Percentiles rank a stretch among this genome's conserved stretches.
Evolutionary conservation across 139 green algal species (phyloP).

Genomic region (Chlorella sp.): DNA sequence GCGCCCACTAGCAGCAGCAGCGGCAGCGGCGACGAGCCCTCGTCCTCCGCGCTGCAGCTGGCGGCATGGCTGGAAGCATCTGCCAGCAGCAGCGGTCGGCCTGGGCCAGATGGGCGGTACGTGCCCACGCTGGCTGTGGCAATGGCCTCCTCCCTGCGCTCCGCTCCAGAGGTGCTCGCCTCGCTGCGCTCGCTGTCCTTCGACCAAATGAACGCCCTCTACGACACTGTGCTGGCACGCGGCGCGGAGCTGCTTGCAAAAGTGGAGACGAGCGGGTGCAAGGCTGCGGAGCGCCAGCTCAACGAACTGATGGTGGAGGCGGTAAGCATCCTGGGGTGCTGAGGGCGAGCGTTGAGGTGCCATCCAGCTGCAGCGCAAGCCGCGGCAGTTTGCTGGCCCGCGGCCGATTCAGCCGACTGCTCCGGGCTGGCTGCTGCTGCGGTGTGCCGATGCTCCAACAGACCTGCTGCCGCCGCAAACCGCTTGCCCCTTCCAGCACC

Average conservation of each 20-base stretch:
- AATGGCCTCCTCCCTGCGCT: neutral
- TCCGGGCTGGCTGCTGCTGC: too few species aligned
- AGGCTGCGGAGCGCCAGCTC: neutral
- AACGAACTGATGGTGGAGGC: neutral
- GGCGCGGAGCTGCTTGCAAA: neutral
- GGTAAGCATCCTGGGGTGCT: too few species aligned
- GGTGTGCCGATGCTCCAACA: too few species aligned
- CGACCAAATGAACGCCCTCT: neutral
- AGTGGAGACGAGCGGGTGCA: neutral
- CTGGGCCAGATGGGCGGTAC: neutral
- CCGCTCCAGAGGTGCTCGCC: neutral
- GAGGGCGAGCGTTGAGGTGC: too few species aligned
- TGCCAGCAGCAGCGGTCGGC: neutral
- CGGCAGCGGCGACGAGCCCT: neutral
- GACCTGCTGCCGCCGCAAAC: too few species aligned
- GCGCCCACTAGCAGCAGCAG: too few species aligned
- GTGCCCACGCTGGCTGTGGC: neutral
- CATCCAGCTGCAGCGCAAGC: too few species aligned
- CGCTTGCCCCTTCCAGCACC: too few species aligned
- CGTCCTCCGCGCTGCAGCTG: neutral
- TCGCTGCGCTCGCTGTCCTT: neutral
- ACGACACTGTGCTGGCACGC: neutral
- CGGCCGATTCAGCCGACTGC: too few species aligned
- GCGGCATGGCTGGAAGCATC: neutral
- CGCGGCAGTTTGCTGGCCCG: too few species aligned